Evolutionary conservation across 192 early-diverging fungal genomes (phyloP).

Genomic region (Entomortierella beljakovae): DNA sequence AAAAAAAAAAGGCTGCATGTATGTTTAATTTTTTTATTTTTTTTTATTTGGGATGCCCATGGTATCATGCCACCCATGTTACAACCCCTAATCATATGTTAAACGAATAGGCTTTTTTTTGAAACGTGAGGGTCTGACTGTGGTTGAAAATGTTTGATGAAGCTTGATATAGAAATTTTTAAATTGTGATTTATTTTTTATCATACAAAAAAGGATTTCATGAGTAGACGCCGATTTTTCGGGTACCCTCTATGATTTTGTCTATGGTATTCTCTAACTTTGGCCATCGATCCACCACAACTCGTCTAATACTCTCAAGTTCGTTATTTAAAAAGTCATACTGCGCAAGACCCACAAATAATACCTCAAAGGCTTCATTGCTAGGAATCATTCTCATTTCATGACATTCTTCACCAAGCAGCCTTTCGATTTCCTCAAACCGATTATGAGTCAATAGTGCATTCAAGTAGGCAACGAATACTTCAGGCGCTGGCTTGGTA

Average conservation of each 20-base stretch:
- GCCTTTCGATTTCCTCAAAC: conserved; percentile 25
- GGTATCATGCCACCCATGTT: too few relatives aligned
- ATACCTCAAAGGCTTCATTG: conserved; percentile 31
- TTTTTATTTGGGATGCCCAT: too few relatives aligned
- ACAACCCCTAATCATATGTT: too few relatives aligned
- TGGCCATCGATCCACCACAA: conserved; percentile 31
- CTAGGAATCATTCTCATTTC: conserved; percentile 23
- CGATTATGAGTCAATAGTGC: conserved; percentile 49
- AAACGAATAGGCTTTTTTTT: too few relatives aligned
- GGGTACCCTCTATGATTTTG: conserved; percentile 15
- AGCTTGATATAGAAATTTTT: too few relatives aligned
- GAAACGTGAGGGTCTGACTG: too few relatives aligned
- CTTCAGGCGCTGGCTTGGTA: conserved; percentile 19
- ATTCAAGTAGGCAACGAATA: conserved; percentile 44
- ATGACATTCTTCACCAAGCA: conserved; percentile 4
- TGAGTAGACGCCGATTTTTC: conserved; percentile 18
- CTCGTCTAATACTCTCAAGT: conserved; percentile 4
- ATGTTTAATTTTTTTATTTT: neutral
- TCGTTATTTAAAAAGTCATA: conserved; percentile 43
- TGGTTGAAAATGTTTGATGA: too few relatives aligned
- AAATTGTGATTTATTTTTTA: neutral
- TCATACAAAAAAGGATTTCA: neutral
- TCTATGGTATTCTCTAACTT: conserved; percentile 2
- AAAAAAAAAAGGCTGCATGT: neutral
- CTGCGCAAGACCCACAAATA: conserved; percentile 42